These are phyloP conservation scores for Pharus latifolius DNA, from an alignment of 176 grass and related monocot species.

Conservation along the genomic window DNA sequence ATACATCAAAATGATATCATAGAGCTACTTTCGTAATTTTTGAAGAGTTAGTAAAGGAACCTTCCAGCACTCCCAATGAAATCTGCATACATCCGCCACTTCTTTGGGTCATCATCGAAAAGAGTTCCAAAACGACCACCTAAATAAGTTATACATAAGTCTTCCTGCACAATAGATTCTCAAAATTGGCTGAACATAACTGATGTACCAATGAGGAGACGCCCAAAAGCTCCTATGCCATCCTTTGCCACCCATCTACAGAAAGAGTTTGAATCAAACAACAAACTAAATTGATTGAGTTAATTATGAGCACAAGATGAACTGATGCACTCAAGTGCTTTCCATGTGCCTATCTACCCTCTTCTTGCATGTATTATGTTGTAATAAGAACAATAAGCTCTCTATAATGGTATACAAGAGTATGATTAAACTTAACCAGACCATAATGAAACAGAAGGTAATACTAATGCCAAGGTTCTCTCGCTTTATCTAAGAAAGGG, in stretches of 20 bases:
- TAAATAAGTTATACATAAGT: conserved; percentile 28
- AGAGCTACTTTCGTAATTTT: neutral
- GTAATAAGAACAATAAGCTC: neutral
- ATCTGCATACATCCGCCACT: conserved; percentile 98
- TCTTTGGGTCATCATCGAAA: conserved; percentile 95
- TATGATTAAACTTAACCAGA: neutral
- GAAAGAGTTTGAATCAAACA: conserved; percentile 7
- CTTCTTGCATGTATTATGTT: neutral
- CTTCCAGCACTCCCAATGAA: conserved; percentile 94
- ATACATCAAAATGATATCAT: neutral
- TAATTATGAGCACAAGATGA: neutral
- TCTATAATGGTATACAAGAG: neutral
- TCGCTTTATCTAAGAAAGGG: neutral
- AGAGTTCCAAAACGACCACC: conserved; percentile 78
- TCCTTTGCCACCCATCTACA: conserved; percentile 94
- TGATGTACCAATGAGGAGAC: conserved; percentile 77
- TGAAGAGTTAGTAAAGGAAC: conserved; percentile 20
- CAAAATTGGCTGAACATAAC: neutral
- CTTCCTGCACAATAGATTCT: neutral
- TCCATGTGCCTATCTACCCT: neutral
- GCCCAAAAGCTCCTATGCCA: conserved; percentile 82
- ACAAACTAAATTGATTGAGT: neutral
- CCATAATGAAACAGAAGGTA: neutral
- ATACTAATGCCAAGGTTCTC: neutral
- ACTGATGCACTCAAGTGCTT: neutral